These are phyloP conservation scores for Podaxis sp. DNA, from an alignment of 768 basidiomycete genomes.

Conservation along the genomic window DNA sequence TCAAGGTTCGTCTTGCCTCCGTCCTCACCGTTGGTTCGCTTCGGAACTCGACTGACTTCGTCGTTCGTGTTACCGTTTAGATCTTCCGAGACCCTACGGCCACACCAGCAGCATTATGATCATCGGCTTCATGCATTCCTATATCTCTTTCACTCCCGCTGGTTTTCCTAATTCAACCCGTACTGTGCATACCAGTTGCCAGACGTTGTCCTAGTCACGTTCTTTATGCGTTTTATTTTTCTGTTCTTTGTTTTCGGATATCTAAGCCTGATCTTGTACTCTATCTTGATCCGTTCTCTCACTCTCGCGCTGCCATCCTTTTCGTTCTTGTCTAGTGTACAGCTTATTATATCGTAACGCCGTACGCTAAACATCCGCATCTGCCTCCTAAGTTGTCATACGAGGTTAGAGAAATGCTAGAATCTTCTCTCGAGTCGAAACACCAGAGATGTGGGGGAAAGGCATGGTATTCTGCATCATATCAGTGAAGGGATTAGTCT, in stretches of 20 bases:
- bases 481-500: not conserved
- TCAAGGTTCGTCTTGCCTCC: slow-evolving; percentile 50
- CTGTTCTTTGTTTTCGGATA: not conserved
- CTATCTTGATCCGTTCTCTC: not conserved
- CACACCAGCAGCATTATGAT: slow-evolving; percentile 34
- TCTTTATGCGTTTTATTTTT: not conserved
- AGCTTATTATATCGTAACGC: slow-evolving; percentile 17
- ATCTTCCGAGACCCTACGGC: slow-evolving; percentile 49
- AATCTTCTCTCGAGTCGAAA: not conserved
- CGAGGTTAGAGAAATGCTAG: not conserved
- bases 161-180: not conserved
- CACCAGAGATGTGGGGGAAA: not conserved
- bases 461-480: not conserved
- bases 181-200: slow-evolving; percentile 1
- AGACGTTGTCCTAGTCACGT: slow-evolving; percentile 17
- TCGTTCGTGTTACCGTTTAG: slow-evolving; percentile 24
- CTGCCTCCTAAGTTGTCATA: not conserved
- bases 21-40: not conserved
- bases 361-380: slow-evolving; percentile 19
- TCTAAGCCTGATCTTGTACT: slow-evolving; percentile 8
- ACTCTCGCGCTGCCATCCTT: not conserved
- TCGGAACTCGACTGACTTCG: slow-evolving; percentile 7
- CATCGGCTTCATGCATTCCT: not conserved
- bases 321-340: slow-evolving; percentile 9
- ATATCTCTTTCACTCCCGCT: not conserved